Evolutionary conservation across 2,329 filamentous ascomycete genomes (phyloP).

Genomic region (Anthostomella pinea): DNA sequence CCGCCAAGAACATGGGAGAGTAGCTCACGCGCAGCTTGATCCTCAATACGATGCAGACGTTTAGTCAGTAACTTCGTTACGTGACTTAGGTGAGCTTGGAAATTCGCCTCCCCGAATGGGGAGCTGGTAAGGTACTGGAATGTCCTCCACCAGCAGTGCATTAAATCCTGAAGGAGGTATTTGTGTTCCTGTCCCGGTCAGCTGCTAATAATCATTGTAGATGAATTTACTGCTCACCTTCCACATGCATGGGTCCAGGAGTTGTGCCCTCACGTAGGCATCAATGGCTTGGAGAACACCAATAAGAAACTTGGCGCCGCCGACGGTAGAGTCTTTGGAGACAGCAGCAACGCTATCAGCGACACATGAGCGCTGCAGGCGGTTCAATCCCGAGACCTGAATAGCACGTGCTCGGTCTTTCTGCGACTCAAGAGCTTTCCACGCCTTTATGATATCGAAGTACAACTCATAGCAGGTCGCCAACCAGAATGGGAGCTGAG

Average conservation of each 20-base stretch:
- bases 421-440: slow-evolving; percentile 41
- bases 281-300: slow-evolving; percentile 41
- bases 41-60: slow-evolving; percentile 24
- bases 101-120: slow-evolving; percentile 59
- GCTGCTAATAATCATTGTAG: neutral
- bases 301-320: slow-evolving; percentile 49
- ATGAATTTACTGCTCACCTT: slow-evolving; percentile 25
- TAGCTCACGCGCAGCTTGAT: slow-evolving; percentile 36
- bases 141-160: slow-evolving; percentile 56
- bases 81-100: slow-evolving; percentile 60
- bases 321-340: slow-evolving; percentile 59
- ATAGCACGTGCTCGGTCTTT: slow-evolving; percentile 41
- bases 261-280: slow-evolving; percentile 39
- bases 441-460: slow-evolving; percentile 41
- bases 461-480: slow-evolving; percentile 51
- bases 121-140: slow-evolving; percentile 42
- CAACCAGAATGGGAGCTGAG: slow-evolving; percentile 46
- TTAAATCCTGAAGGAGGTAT: slow-evolving; percentile 37
- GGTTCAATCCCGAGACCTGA: slow-evolving; percentile 53
- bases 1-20: slow-evolving; percentile 38
- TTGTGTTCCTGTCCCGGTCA: slow-evolving; percentile 30
- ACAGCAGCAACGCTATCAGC: slow-evolving; percentile 53
- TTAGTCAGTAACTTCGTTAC: slow-evolving; percentile 43
- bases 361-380: slow-evolving; percentile 59
- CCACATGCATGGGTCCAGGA: slow-evolving; percentile 28